Conservation (phyloP, 1,139 yeast species). For the Blastobotrys capitulatus region DNA sequence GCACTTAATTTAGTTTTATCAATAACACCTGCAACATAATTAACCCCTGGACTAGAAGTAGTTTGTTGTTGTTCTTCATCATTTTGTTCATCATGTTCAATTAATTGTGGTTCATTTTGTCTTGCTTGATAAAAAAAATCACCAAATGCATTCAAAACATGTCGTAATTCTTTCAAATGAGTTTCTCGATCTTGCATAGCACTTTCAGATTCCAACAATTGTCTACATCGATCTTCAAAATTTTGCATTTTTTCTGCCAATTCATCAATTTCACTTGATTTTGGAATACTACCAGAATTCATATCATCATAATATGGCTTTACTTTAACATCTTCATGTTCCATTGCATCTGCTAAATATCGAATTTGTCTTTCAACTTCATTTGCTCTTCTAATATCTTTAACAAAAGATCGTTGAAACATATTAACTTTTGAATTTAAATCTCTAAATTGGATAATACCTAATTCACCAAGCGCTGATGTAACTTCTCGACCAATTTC, state of each 20-base stretch:
- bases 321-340: slow-evolving; percentile 26
- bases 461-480: slow-evolving; percentile 72
- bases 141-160: slow-evolving; percentile 64
- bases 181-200: slow-evolving; percentile 50
- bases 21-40: slow-evolving; percentile 79
- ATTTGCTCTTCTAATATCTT: slow-evolving; percentile 67
- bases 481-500: slow-evolving; percentile 88
- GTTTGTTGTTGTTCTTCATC: slow-evolving; percentile 10
- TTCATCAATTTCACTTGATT: slow-evolving; percentile 65
- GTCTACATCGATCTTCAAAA: slow-evolving; percentile 53
- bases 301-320: slow-evolving; percentile 18
- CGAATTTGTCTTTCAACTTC: slow-evolving; percentile 54
- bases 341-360: slow-evolving; percentile 20
- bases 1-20: slow-evolving; percentile 62
- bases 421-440: slow-evolving; percentile 70
- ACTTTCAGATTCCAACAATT: slow-evolving; percentile 52
- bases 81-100: slow-evolving; percentile 29
- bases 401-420: slow-evolving; percentile 83
- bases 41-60: slow-evolving; percentile 30
- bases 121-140: slow-evolving; percentile 40
- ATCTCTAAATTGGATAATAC: slow-evolving; percentile 83
- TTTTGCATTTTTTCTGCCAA: slow-evolving; percentile 59
- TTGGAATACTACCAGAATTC: slow-evolving; percentile 14
- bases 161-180: slow-evolving; percentile 56
- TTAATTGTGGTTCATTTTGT: slow-evolving; percentile 26